A percentile compares a stretch with the other conserved stretches of the same genome.
These are phyloP conservation scores for Penicillium parvum DNA, from an alignment of 495 filamentous ascomycete species.

Conservation along the genomic window DNA sequence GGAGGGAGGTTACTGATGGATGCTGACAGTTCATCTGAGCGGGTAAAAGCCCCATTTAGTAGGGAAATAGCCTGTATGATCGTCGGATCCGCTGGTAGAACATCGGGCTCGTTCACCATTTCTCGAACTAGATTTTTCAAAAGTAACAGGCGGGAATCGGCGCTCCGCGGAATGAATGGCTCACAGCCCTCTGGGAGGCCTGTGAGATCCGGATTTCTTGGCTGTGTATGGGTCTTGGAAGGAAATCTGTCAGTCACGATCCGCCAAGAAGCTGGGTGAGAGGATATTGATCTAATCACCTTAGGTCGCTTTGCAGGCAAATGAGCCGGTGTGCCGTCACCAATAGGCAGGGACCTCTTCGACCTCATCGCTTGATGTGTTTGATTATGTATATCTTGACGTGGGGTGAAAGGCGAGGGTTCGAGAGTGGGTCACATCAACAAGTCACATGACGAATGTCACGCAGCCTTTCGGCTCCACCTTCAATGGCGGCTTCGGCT, in stretches of 20 bases:
- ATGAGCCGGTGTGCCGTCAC: neutral
- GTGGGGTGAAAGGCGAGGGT: neutral
- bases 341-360: constrained; percentile 1
- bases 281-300: constrained; percentile 3
- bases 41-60: constrained; percentile 19
- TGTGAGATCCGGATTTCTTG: neutral
- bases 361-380: constrained; percentile 4
- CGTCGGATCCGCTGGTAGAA: constrained; percentile 13
- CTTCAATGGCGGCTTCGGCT: neutral
- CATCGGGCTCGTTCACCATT: constrained; percentile 12
- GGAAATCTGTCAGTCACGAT: neutral
- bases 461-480: neutral
- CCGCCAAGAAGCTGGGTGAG: too few relatives aligned
- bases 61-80: constrained; percentile 20
- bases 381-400: neutral
- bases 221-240: neutral
- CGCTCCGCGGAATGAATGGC: neutral
- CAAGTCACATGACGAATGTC: constrained; percentile 5
- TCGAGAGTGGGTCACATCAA: constrained; percentile 2
- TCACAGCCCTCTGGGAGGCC: neutral
- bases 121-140: constrained; percentile 19
- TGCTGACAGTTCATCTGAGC: too few relatives aligned
- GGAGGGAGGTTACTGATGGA: too few relatives aligned
- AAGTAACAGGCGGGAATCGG: constrained; percentile 6
- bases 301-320: constrained; percentile 7